phyloP scores from a whole-genome alignment of 768 basidiomycete genomes.

The Podaxis sp. region DNA sequence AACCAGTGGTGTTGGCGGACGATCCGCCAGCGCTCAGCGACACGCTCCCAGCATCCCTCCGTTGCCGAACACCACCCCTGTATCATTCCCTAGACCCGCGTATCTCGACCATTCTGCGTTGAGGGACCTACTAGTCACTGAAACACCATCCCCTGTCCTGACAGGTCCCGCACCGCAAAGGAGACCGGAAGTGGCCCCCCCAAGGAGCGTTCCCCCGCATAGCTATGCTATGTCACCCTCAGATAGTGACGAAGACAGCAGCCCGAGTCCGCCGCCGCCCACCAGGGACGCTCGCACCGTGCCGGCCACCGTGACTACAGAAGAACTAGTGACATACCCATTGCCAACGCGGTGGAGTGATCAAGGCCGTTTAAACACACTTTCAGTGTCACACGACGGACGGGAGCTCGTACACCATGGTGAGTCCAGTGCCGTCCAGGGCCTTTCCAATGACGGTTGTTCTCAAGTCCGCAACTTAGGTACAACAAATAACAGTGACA shows the following conservation, averaged over 20 bases:
- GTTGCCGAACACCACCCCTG: constrained; percentile 28
- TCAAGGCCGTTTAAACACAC: constrained; percentile 53
- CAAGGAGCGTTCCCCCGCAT: constrained; percentile 17
- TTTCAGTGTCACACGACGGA: constrained; percentile 70
- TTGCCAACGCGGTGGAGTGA: constrained; percentile 83
- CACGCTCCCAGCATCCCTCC: constrained; percentile 28
- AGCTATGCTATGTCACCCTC: constrained; percentile 37
- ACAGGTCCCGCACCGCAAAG: constrained; percentile 30
- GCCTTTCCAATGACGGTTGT: not conserved
- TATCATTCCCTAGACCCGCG: constrained; percentile 60
- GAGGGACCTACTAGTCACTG: constrained; percentile 66
- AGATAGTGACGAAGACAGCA: constrained; percentile 72
- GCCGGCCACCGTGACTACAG: constrained; percentile 28
- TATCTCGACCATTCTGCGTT: constrained; percentile 80
- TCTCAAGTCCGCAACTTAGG: constrained; percentile 31
- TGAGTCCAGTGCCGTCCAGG: constrained; percentile 25
- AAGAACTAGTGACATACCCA: constrained; percentile 41
- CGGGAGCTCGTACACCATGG: constrained; percentile 74
- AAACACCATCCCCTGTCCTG: constrained; percentile 35
- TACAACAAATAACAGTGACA: constrained; percentile 58
- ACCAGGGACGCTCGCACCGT: constrained; percentile 17
- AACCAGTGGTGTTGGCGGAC: constrained; percentile 20
- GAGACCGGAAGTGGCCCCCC: constrained; percentile 32
- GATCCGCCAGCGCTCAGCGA: constrained; percentile 23
- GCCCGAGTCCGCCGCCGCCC: constrained; percentile 48